Base-by-base conservation (phyloP, 1,284 basidiomycete genomes). In the Trichosporon faecale region DNA sequence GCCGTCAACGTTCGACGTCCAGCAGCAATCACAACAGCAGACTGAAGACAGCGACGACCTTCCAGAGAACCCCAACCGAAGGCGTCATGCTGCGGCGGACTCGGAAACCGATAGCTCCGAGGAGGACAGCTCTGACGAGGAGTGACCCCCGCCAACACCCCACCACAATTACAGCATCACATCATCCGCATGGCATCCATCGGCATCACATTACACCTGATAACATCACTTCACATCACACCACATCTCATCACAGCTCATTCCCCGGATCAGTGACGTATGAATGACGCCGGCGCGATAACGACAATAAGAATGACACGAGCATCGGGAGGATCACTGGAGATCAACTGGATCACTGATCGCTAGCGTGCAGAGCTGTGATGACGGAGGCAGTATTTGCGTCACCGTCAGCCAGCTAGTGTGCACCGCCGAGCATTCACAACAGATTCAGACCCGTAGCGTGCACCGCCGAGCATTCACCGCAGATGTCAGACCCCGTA, bases 1-100 rank as follows among this genome's bases (percentile, higher is more conserved):
- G 55, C 66, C 31, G 52, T 49, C 61, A 2, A 21, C 66, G 0
- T 31, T n/a, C 12, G n/a, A 57, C 31, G 23, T 49, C 0, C 44
- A 57, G 31, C 12, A 33, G 23, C 35, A 46, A 9, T 21, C 44
- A 9, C 61, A 55, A 12, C 63, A 52, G 14, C 52, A 31, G 4
- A 49, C 63, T 5, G 67, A 49, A 14, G 72, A 69, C 61, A 64
- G 66, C 16, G 65, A 67, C 6, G 68, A 64, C 27, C 61, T 75
- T 14, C 74, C 74, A 0, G 70, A 70, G 57, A 75, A 75, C 65
- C 70, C 74, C 23, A 75, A 75, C 40, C 65, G 74, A 14, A 44
- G 70, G 57, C 70, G 49, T 1, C 66, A 52, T 1, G 68, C 66
- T 25, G 63, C 27, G 5, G 66, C 55, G 27, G 72, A 70, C 29